Conservation (phyloP, 352 stramenopile genomes). For the Globisporangium radiosum region DNA sequence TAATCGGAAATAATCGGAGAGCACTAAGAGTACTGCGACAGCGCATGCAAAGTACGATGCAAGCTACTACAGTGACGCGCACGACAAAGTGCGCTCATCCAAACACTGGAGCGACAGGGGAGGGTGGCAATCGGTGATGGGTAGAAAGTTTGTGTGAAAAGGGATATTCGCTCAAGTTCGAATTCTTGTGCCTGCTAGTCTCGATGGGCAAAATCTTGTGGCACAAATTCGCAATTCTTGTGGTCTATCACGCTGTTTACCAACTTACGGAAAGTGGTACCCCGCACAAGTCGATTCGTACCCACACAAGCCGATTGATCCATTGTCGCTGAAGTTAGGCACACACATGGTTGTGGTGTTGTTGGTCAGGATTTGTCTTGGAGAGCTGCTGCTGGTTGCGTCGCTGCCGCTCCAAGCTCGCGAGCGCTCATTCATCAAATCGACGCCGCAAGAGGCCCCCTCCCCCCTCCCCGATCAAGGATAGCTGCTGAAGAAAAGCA, state of each 20-base stretch:
- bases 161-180: too few relatives aligned
- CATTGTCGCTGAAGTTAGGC: background rate
- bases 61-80: too few relatives aligned
- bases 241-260: background rate
- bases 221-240: background rate
- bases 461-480: slow-evolving; percentile 45
- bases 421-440: slow-evolving; percentile 48
- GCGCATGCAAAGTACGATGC: too few relatives aligned
- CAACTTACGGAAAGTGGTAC: background rate
- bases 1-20: too few relatives aligned
- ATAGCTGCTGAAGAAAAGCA: slow-evolving; percentile 71
- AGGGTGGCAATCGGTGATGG: background rate
- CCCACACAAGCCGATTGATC: too few relatives aligned
- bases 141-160: background rate
- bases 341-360: background rate
- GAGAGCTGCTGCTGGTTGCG: too few relatives aligned
- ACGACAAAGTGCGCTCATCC: background rate
- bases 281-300: background rate
- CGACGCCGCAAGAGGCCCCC: slow-evolving; percentile 61
- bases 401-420: background rate
- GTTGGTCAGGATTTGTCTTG: background rate
- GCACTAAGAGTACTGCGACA: too few relatives aligned
- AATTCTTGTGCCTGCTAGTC: background rate
- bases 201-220: background rate
- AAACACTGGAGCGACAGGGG: background rate